Evolutionary conservation across 768 basidiomycete species (phyloP).

Genomic region (Boletus reticuloceps): DNA sequence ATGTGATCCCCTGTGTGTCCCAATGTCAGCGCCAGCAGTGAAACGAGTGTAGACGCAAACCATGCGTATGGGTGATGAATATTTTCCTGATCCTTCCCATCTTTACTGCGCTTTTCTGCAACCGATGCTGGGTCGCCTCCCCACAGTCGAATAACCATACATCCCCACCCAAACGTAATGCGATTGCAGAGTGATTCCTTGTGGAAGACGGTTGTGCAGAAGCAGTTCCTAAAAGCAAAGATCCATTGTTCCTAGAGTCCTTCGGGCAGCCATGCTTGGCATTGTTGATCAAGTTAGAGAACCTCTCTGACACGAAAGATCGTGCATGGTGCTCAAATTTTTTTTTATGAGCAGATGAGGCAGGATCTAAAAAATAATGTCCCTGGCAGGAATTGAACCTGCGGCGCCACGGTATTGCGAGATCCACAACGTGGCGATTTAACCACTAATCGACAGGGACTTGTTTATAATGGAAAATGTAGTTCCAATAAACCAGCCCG

Average conservation of each 20-base stretch:
- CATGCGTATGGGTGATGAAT: slow-evolving; percentile 89
- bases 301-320: no score
- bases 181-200: slow-evolving; percentile 73
- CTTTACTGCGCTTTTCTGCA: slow-evolving; percentile 70
- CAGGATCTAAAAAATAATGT: slow-evolving; percentile 25
- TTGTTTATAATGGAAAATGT: background rate
- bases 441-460: slow-evolving; percentile 45
- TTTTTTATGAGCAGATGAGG: no score
- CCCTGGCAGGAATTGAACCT: slow-evolving; percentile 40
- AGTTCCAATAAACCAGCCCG: background rate
- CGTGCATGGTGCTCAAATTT: no score
- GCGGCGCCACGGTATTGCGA: slow-evolving; percentile 36
- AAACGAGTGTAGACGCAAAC: slow-evolving; percentile 34
- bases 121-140: slow-evolving; percentile 76
- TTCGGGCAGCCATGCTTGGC: slow-evolving; percentile 18
- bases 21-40: background rate
- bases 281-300: background rate
- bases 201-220: slow-evolving; percentile 80
- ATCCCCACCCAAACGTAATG: slow-evolving; percentile 62
- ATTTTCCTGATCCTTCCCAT: slow-evolving; percentile 81
- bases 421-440: slow-evolving; percentile 41
- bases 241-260: slow-evolving; percentile 38
- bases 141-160: slow-evolving; percentile 88
- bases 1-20: slow-evolving; percentile 71
- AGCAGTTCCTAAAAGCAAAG: slow-evolving; percentile 80